These are phyloP conservation scores for Thielaviopsis ethacetica DNA, from an alignment of 2,329 filamentous ascomycete species.

Conservation along the genomic window DNA sequence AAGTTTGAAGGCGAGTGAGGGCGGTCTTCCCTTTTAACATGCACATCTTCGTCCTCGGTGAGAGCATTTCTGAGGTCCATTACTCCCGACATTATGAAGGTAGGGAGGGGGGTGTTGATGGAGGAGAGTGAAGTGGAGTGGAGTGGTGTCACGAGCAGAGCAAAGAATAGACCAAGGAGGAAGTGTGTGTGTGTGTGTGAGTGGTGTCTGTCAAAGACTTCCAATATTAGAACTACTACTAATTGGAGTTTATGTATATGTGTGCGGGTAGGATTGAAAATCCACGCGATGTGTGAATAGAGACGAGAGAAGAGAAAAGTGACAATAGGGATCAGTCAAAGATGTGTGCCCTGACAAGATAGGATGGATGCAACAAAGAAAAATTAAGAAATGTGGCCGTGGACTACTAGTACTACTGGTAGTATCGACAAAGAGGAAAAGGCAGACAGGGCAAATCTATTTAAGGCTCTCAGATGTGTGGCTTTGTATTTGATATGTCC, in stretches of 20 bases:
- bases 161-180: neutral
- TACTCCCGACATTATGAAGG: slow-evolving; percentile 8
- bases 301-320: neutral
- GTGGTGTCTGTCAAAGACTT: too few relatives aligned
- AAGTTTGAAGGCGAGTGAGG: slow-evolving; percentile 5
- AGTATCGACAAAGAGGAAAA: too few relatives aligned
- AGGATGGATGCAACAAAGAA: neutral
- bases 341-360: neutral
- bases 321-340: neutral
- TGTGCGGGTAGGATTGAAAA: neutral
- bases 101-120: neutral
- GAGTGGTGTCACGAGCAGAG: neutral
- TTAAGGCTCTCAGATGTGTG: too few relatives aligned
- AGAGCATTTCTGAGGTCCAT: slow-evolving; percentile 12
- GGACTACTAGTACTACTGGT: too few relatives aligned
- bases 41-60: neutral
- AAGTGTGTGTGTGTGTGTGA: too few relatives aligned
- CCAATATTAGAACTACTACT: too few relatives aligned
- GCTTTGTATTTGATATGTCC: too few relatives aligned
- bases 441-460: too few relatives aligned
- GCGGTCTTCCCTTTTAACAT: slow-evolving; percentile 9
- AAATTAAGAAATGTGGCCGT: too few relatives aligned
- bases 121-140: neutral
- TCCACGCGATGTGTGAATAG: too few relatives aligned
- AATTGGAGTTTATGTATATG: neutral